These are phyloP conservation scores for Dendrocalamus sinicus DNA, from an alignment of 176 grass and related monocot genomes.

Conservation along the genomic window DNA sequence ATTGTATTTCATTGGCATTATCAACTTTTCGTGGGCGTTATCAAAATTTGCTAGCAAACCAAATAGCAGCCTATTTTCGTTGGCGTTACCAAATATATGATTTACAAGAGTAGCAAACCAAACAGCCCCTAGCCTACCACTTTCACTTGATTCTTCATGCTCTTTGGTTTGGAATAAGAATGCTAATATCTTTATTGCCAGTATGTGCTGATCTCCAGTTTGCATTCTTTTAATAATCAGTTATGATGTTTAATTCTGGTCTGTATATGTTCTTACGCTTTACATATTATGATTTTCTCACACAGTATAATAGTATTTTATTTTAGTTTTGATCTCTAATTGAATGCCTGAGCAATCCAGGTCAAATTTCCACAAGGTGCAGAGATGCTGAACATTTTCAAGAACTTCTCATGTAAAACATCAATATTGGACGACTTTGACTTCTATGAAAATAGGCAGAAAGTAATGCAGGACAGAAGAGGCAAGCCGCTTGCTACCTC, in stretches of 20 bases:
- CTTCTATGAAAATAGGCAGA: conserved; percentile 87
- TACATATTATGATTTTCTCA: conserved; percentile 15
- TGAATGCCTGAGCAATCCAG: conserved; percentile 42
- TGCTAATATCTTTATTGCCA: not conserved
- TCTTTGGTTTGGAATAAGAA: conserved; percentile 35
- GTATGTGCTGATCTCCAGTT: not conserved
- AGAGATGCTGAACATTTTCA: conserved; percentile 88
- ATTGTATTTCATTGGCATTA: no score
- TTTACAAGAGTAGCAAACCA: no score
- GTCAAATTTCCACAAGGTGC: conserved; percentile 78
- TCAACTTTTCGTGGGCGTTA: no score
- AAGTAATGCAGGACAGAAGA: conserved; percentile 87
- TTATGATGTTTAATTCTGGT: conserved; percentile 10
- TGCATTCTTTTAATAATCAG: conserved; percentile 20
- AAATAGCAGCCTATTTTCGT: no score
- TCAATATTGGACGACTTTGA: conserved; percentile 94
- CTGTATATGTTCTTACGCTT: conserved; percentile 1
- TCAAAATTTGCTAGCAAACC: no score
- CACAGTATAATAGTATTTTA: conserved; percentile 19
- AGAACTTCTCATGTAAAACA: conserved; percentile 77
- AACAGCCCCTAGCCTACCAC: not conserved
- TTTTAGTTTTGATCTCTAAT: conserved; percentile 27
- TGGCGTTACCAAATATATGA: no score
- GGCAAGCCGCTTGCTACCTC: conserved; percentile 51
- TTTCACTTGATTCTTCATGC: conserved; percentile 27